These are phyloP conservation scores for Mucor sp. DNA, from an alignment of 371 early-diverging fungal genomes.

Conservation along the genomic window DNA sequence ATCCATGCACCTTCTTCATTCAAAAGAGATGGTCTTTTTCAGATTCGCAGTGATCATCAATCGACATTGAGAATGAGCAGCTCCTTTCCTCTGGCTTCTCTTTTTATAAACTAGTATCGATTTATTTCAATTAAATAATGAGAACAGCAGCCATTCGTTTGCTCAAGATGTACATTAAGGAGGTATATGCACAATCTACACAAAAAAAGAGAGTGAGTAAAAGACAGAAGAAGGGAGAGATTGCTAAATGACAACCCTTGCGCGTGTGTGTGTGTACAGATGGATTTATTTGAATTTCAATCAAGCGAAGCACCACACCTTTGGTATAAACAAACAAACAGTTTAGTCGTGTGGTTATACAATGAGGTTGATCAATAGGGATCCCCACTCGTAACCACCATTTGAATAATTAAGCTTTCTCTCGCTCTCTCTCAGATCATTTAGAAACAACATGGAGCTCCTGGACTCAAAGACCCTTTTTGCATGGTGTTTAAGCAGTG, in stretches of 20 bases:
- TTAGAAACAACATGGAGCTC: neutral
- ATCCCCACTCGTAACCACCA: neutral
- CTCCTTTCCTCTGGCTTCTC: too few relatives aligned
- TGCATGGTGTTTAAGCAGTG: neutral
- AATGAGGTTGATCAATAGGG: neutral
- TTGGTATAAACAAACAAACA: neutral
- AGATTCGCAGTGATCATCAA: too few relatives aligned
- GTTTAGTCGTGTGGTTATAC: neutral
- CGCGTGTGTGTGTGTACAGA: too few relatives aligned
- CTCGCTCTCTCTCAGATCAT: neutral
- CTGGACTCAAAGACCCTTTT: neutral
- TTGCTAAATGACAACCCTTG: neutral
- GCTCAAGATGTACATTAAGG: neutral
- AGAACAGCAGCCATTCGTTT: neutral
- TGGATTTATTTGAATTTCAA: neutral
- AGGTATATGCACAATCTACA: neutral
- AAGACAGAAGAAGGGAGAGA: neutral
- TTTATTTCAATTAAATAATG: neutral
- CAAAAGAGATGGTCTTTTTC: too few relatives aligned
- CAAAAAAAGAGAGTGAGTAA: neutral
- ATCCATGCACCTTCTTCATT: too few relatives aligned
- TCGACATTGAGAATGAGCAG: too few relatives aligned
- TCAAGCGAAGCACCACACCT: neutral
- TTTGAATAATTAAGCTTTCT: neutral
- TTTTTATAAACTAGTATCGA: neutral